A percentile compares a stretch with the other conserved stretches of the same genome.
Evolutionary conservation across 108 stramenopile species (phyloP).

Genomic region (Pseudonitzschia pungens): DNA sequence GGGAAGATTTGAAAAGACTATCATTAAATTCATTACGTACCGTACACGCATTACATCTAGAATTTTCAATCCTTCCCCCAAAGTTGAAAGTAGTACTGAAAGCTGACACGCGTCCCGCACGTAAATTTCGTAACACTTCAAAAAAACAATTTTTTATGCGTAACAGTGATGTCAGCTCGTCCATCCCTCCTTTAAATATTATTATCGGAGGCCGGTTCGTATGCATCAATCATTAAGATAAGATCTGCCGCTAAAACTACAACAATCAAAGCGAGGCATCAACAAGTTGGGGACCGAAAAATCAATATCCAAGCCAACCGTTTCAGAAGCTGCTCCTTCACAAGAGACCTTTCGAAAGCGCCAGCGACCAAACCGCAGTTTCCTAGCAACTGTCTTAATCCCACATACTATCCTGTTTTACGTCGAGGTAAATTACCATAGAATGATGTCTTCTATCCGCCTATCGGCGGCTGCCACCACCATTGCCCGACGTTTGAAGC

Average conservation of each 20-base stretch:
- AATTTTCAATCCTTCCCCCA: too few relatives aligned
- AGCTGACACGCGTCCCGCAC: conserved; percentile 4
- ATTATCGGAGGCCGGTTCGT: too few relatives aligned
- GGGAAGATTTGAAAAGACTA: too few relatives aligned
- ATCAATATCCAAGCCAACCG: too few relatives aligned
- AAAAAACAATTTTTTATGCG: not conserved
- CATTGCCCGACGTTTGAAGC: conserved; percentile 17
- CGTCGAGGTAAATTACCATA: not conserved
- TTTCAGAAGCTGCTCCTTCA: too few relatives aligned
- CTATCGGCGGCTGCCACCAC: conserved; percentile 13
- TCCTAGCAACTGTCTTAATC: not conserved
- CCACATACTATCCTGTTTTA: too few relatives aligned
- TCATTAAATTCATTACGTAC: too few relatives aligned
- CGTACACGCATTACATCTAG: too few relatives aligned
- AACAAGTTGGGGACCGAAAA: not conserved
- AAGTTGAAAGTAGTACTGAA: not conserved
- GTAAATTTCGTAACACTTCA: not conserved
- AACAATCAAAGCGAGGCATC: not conserved
- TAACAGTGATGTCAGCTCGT: not conserved
- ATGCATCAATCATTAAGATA: too few relatives aligned
- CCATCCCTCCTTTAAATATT: not conserved
- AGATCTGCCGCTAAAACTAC: not conserved
- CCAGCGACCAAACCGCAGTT: not conserved
- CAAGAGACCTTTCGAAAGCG: too few relatives aligned
- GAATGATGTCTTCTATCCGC: conserved; percentile 17